These are phyloP conservation scores for Nakazawaea laoshanensis DNA, from an alignment of 805 yeast genomes.

Conservation along the genomic window DNA sequence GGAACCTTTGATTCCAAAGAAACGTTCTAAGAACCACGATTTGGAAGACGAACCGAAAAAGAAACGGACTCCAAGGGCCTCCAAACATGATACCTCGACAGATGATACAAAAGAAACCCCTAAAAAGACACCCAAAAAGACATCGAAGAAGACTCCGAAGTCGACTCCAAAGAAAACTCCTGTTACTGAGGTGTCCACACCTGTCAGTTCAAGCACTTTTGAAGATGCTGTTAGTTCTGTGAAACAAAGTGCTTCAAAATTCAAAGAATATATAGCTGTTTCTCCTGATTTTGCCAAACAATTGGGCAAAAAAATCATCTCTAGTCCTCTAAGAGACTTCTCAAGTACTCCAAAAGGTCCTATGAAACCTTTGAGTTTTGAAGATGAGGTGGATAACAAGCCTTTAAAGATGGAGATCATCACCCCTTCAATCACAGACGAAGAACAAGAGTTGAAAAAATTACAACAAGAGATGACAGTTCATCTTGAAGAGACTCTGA, in stretches of 20 bases:
- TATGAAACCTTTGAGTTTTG: slow-evolving; percentile 6
- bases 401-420: slow-evolving; percentile 5
- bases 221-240: slow-evolving; percentile 13
- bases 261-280: slow-evolving; percentile 11
- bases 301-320: slow-evolving; percentile 18
- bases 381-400: slow-evolving; percentile 1
- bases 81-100: slow-evolving; percentile 1
- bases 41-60: slow-evolving; percentile 7
- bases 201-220: slow-evolving; percentile 6
- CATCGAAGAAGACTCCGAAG: neutral
- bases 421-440: slow-evolving; percentile 13
- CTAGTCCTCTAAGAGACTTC: slow-evolving; percentile 12
- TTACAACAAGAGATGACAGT: slow-evolving; percentile 9
- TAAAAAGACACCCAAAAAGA: neutral
- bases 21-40: slow-evolving; percentile 5
- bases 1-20: slow-evolving; percentile 6
- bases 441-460: slow-evolving; percentile 11
- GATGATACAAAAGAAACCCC: slow-evolving; percentile 6
- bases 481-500: slow-evolving; percentile 5
- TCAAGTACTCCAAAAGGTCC: slow-evolving; percentile 8
- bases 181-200: neutral
- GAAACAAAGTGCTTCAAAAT: slow-evolving; percentile 9
- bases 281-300: slow-evolving; percentile 26
- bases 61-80: slow-evolving; percentile 1
- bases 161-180: neutral